Conservation (phyloP, 306 rosid genomes). For the Rosa lucieae region DNA sequence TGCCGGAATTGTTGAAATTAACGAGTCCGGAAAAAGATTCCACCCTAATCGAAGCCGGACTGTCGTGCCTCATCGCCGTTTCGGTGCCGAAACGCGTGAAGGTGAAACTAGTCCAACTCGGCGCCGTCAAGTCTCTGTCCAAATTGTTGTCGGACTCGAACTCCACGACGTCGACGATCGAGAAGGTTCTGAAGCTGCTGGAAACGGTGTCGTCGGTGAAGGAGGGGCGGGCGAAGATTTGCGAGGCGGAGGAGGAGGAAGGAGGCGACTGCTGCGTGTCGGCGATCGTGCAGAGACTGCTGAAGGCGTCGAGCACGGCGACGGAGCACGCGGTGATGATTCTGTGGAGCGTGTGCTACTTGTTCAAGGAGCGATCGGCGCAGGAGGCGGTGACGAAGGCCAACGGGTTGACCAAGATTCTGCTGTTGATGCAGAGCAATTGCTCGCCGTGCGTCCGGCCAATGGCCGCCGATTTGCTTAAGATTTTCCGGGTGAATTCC, state of each 20-base stretch:
- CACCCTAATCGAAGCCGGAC: constrained; percentile 47
- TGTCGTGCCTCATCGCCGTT: constrained; percentile 56
- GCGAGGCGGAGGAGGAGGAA: constrained; percentile 39
- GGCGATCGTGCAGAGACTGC: constrained; percentile 59
- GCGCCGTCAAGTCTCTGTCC: constrained; percentile 46
- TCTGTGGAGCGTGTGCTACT: constrained; percentile 84
- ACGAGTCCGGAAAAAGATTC: constrained; percentile 47
- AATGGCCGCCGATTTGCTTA: constrained; percentile 83
- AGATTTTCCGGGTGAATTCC: constrained; percentile 66
- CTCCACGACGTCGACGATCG: constrained; percentile 38
- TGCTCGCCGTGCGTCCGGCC: constrained; percentile 67
- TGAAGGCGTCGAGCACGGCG: constrained; percentile 67
- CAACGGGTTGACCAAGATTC: constrained; percentile 76
- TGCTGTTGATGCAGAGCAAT: constrained; percentile 89
- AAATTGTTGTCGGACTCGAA: constrained; percentile 45
- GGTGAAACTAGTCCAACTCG: constrained; percentile 45
- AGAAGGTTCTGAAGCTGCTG: constrained; percentile 61
- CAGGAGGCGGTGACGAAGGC: constrained; percentile 68
- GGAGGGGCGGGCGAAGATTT: constrained; percentile 71
- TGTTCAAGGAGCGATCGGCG: constrained; percentile 64
- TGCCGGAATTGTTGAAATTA: constrained; percentile 47
- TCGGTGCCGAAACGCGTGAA: constrained; percentile 56
- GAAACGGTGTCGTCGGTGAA: constrained; percentile 73
- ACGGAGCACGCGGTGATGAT: constrained; percentile 86
- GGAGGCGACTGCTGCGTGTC: constrained; percentile 37